A percentile compares a stretch with the other conserved stretches of the same genome.
Conservation (phyloP, 257 asterid genomes). For the Penstemon davidsonii region DNA sequence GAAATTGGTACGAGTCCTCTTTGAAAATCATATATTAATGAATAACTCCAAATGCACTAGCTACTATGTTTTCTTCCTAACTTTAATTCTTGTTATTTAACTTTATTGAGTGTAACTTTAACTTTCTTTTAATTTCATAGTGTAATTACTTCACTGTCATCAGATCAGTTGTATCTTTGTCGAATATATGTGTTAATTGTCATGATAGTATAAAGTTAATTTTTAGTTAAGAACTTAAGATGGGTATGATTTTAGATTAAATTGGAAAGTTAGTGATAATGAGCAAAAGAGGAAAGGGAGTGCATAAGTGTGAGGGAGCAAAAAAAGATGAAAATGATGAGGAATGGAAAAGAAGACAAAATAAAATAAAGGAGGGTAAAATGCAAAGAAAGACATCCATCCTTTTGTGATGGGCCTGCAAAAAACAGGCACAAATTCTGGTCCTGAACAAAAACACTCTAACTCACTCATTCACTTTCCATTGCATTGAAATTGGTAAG, state of each 20-base stretch:
- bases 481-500: constrained; percentile 55
- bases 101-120: constrained; percentile 14
- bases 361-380: constrained; percentile 23
- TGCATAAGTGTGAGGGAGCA: constrained; percentile 26
- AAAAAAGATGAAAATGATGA: constrained; percentile 28
- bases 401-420: constrained; percentile 60
- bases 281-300: constrained; percentile 21
- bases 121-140: constrained; percentile 26
- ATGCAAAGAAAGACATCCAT: constrained; percentile 41
- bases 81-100: background rate
- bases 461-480: constrained; percentile 7
- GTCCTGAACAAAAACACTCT: constrained; percentile 36
- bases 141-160: constrained; percentile 34
- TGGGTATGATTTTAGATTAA: background rate
- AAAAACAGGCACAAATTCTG: constrained; percentile 58
- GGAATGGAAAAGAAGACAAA: constrained; percentile 28
- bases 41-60: background rate
- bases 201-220: background rate
- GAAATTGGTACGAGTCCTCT: constrained; percentile 22
- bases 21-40: background rate
- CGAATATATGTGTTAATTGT: constrained; percentile 31
- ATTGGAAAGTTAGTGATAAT: background rate
- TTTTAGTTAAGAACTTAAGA: background rate
- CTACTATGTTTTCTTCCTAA: background rate
- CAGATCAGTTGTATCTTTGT: constrained; percentile 35